Base-by-base conservation (phyloP, 2,329 filamentous ascomycete genomes). In the Emmonsiellopsis sp. region DNA sequence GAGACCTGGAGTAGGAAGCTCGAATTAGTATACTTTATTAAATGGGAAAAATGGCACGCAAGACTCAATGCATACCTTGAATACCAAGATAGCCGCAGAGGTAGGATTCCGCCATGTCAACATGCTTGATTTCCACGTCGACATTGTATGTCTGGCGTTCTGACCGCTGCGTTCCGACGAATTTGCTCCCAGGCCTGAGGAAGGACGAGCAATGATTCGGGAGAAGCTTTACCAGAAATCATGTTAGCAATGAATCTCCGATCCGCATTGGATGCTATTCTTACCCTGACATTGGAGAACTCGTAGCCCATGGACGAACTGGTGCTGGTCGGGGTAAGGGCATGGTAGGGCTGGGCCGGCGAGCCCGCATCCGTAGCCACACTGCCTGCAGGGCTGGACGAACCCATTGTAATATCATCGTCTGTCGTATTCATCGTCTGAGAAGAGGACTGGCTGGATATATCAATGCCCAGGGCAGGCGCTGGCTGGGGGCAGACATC, bases 21-120 rank as follows among this genome's bases (percentile, higher is more conserved):
- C 11, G 3, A 13, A 26, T 49, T 38, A 49, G 35, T 30, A n/a
- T 15, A 30, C 11, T 9, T n/a, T 38, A 53, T 11, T 47, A 53
- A 56, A 38, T 53, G 38, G 51, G 31, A 20, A 7, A 49, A n/a
- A 6, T 7, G 34, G 15, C 2, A 6, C 43, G 32, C 31, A 15
- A n/a, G 13, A 16, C 42, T 11, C 43, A 32, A 5, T 2, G 60
- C 74, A 55, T 65, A 91, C 92, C 92, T 85, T 96, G 88, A 60
- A 98, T 98, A 61, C 88, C 87, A 59, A 98, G 76, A 70, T 96
- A 97, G 48, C 93, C 93, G 67, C 92, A 97, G 6, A 98, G 78
- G 63, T 92, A 96, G 5, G 91, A 96, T 68, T 97, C 89, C 53
- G 84, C 81, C 79, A 97, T 86, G 67, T 97, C 90, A 44, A 97